Evolutionary conservation across 225 moss, liverwort and hornwort genomes (phyloP).

Genomic region (Rhytidiadelphus loreus): DNA sequence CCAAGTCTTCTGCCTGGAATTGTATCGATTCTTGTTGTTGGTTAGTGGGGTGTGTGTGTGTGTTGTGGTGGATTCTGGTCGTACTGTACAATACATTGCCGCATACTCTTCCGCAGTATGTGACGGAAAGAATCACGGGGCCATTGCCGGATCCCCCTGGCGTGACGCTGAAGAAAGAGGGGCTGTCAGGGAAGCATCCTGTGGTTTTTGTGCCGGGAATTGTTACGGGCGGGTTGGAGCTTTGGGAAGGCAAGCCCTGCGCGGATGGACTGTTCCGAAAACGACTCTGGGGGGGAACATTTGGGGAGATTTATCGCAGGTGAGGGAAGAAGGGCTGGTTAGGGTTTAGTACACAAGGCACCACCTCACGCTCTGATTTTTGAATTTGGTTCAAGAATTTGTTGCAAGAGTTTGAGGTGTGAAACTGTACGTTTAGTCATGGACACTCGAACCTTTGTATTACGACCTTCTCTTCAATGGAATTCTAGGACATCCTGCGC

Average conservation of each 20-base stretch:
- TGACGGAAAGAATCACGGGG: slow-evolving; percentile 72
- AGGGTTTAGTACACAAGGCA: not conserved
- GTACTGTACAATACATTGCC: slow-evolving; percentile 81
- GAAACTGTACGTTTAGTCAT: not conserved
- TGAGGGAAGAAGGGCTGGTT: not conserved
- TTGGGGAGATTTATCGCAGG: slow-evolving; percentile 95
- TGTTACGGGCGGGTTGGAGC: slow-evolving; percentile 91
- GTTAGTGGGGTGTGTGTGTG: slow-evolving; percentile 76
- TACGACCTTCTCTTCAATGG: not conserved
- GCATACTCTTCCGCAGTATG: slow-evolving; percentile 65
- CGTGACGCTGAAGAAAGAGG: slow-evolving; percentile 56
- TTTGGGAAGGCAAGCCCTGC: slow-evolving; percentile 88
- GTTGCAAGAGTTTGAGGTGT: not conserved
- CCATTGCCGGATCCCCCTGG: slow-evolving; percentile 80
- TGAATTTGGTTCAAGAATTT: not conserved
- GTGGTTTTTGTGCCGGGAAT: slow-evolving; percentile 94
- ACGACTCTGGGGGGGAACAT: slow-evolving; percentile 93
- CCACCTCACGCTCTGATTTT: not conserved
- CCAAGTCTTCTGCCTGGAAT: slow-evolving; percentile 36
- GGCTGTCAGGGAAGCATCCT: slow-evolving; percentile 57
- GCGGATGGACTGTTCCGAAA: slow-evolving; percentile 78
- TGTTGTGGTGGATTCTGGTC: slow-evolving; percentile 64
- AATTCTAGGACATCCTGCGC: not conserved
- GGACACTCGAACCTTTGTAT: not conserved
- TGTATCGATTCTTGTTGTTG: slow-evolving; percentile 90